Evolutionary conservation across 805 yeast species (phyloP).

Genomic region (Saccharomycopsis olivae): DNA sequence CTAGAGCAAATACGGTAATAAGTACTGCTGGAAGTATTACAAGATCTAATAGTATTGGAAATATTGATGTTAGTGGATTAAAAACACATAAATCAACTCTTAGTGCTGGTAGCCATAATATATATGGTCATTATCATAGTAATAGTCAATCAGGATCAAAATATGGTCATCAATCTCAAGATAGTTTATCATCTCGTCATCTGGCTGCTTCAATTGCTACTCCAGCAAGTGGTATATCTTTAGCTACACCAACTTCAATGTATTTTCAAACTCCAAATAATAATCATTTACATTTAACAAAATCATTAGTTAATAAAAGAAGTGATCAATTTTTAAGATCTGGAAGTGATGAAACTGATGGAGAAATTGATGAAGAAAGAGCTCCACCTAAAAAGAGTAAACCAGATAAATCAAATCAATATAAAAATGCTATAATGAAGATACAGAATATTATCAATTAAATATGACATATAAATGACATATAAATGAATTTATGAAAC

Average conservation of each 20-base stretch:
- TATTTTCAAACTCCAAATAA: slow-evolving; percentile 14
- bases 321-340: slow-evolving; percentile 14
- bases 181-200: slow-evolving; percentile 13
- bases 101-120: slow-evolving; percentile 1
- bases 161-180: slow-evolving; percentile 16
- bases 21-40: not conserved
- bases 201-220: slow-evolving; percentile 2
- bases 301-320: slow-evolving; percentile 2
- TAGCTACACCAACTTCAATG: slow-evolving; percentile 12
- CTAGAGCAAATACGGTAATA: slow-evolving; percentile 1
- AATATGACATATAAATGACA: not conserved
- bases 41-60: slow-evolving; percentile 1
- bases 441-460: slow-evolving; percentile 18
- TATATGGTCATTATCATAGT: not conserved
- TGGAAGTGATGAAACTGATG: slow-evolving; percentile 1
- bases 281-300: not conserved
- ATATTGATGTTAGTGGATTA: not conserved
- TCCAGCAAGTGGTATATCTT: not conserved
- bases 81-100: slow-evolving; percentile 1
- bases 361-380: not conserved
- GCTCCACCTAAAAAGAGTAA: slow-evolving; percentile 16
- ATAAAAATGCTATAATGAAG: slow-evolving; percentile 17
- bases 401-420: slow-evolving; percentile 12
- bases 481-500: not conserved
- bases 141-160: slow-evolving; percentile 8